A percentile compares a stretch with the other conserved stretches of the same genome.
Evolutionary conservation across 345 rosid genomes (phyloP).

Genomic region (Syzygium oleosum): DNA sequence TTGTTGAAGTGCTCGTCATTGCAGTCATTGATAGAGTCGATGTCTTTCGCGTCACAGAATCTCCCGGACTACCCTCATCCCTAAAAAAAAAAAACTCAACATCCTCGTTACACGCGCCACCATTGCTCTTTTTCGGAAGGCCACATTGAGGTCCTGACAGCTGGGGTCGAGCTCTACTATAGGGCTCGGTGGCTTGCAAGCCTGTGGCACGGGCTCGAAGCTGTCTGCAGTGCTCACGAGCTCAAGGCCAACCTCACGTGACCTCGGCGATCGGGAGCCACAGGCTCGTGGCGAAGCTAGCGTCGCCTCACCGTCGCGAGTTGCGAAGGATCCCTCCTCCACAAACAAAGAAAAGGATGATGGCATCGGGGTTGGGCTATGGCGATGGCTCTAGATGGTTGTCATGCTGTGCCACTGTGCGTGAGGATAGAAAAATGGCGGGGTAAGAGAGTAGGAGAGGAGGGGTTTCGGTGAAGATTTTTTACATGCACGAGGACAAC

Average conservation of each 20-base stretch:
- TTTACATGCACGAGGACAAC: neutral
- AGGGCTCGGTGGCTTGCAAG: too few species aligned
- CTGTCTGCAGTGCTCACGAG: too few species aligned
- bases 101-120: too few species aligned
- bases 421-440: too few species aligned
- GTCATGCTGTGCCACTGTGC: rapidly evolving
- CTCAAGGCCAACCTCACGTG: too few species aligned
- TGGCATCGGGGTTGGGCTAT: neutral
- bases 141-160: too few species aligned
- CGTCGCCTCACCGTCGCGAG: neutral
- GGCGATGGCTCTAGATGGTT: neutral
- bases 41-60: slow-evolving; percentile 86
- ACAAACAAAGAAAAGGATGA: neutral
- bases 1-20: slow-evolving; percentile 99
- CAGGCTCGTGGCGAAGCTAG: neutral
- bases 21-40: slow-evolving; percentile 94
- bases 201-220: too few species aligned
- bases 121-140: too few species aligned
- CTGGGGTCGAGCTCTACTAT: too few species aligned
- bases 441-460: too few species aligned
- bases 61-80: slow-evolving; percentile 8
- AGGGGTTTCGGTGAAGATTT: too few species aligned
- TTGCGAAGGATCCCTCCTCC: neutral
- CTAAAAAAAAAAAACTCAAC: too few species aligned
- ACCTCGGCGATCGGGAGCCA: neutral